These are phyloP conservation scores for Kodamaea sp. DNA, from an alignment of 1,139 yeast species.

Conservation along the genomic window DNA sequence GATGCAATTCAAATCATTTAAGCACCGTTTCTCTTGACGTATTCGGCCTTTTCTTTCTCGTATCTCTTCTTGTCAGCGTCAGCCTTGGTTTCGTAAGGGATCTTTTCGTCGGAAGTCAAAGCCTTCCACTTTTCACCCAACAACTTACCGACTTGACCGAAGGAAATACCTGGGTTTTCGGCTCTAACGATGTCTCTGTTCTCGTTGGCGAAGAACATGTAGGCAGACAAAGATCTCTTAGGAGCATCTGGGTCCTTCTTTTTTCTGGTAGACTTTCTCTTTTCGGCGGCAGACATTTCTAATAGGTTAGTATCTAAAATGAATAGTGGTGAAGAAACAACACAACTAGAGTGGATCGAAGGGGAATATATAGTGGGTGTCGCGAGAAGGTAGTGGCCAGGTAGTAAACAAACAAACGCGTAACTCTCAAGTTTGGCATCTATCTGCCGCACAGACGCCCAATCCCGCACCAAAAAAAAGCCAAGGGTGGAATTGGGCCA, in stretches of 20 bases:
- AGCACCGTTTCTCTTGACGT: constrained; percentile 51
- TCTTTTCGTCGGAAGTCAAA: constrained; percentile 74
- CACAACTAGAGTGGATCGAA: constrained; percentile 1
- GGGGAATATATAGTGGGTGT: constrained; percentile 1
- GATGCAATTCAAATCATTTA: too few species aligned
- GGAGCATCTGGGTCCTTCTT: constrained; percentile 97
- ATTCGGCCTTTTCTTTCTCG: constrained; percentile 93
- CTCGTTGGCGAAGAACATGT: constrained; percentile 98
- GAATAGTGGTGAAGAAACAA: too few species aligned
- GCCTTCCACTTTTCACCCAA: constrained; percentile 98
- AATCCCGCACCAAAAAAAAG: too few species aligned
- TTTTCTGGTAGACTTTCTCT: constrained; percentile 51
- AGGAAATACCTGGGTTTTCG: constrained; percentile 91
- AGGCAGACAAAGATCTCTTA: constrained; percentile 95
- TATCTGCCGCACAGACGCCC: too few species aligned
- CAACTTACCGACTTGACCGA: constrained; percentile 89
- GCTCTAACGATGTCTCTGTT: constrained; percentile 93
- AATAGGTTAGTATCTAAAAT: constrained; percentile 14
- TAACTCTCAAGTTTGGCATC: too few species aligned
- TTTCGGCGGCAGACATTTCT: constrained; percentile 29
- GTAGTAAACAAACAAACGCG: constrained; percentile 12
- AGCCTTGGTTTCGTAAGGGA: constrained; percentile 90
- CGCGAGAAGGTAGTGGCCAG: too few species aligned
- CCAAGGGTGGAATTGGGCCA: too few species aligned
- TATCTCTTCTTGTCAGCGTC: constrained; percentile 96